phyloP scores from a whole-genome alignment of 495 filamentous ascomycete genomes.

The Cenococcum geophilum region DNA sequence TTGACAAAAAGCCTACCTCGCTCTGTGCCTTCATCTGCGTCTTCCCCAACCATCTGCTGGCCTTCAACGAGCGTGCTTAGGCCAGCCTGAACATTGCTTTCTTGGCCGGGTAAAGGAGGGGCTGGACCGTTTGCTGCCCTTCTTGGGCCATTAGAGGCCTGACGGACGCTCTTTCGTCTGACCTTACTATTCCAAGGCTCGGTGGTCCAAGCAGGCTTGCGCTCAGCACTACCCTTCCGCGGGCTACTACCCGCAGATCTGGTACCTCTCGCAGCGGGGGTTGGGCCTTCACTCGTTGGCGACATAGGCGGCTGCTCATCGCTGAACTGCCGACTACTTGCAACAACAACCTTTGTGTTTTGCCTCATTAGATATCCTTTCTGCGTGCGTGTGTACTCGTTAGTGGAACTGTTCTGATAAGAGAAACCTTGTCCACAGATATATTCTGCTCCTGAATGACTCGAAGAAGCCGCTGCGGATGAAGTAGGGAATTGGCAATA shows the following conservation, averaged over 20 bases:
- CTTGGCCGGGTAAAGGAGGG: constrained; percentile 83
- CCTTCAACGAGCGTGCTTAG: constrained; percentile 54
- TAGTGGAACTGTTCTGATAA: constrained; percentile 30
- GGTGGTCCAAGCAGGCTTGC: constrained; percentile 67
- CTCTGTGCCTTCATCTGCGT: constrained; percentile 73
- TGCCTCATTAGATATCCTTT: constrained; percentile 98
- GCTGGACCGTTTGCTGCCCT: constrained; percentile 56
- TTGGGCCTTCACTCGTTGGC: constrained; percentile 1
- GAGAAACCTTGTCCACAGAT: constrained; percentile 33
- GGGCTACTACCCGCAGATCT: constrained; percentile 66
- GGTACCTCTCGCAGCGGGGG: constrained; percentile 35
- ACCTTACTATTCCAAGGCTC: constrained; percentile 89
- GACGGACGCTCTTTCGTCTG: constrained; percentile 60
- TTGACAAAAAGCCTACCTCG: constrained; percentile 94
- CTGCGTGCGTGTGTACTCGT: constrained; percentile 45
- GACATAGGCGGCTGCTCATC: constrained; percentile 41
- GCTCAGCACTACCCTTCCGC: constrained; percentile 58
- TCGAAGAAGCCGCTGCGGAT: constrained; percentile 8
- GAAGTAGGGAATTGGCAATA: constrained; percentile 26
- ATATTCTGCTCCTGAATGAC: constrained; percentile 20
- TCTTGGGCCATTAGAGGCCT: constrained; percentile 54
- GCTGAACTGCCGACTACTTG: constrained; percentile 53
- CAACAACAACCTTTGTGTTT: constrained; percentile 94
- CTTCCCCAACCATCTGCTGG: constrained; percentile 49
- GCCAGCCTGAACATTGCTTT: constrained; percentile 64